These are phyloP conservation scores for Lathyrus aphaca DNA, from an alignment of 306 rosid genomes.

Conservation along the genomic window DNA sequence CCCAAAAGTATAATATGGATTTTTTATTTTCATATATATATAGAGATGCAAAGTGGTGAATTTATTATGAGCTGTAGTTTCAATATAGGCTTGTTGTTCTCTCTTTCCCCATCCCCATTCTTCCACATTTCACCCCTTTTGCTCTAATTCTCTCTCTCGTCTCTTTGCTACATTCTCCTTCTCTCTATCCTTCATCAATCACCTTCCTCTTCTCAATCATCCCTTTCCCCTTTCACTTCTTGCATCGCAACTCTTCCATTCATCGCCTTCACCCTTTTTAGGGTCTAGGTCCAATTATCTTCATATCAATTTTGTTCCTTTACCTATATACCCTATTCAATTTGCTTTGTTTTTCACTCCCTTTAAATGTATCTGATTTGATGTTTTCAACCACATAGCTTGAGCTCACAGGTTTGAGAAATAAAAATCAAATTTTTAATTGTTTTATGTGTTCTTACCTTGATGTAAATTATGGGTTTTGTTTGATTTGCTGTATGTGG, in stretches of 20 bases:
- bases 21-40: background rate
- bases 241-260: conserved; percentile 39
- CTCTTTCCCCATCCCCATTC: conserved; percentile 34
- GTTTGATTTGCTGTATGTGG: conserved; percentile 34
- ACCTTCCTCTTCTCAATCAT: conserved; percentile 24
- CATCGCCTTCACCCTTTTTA: conserved; percentile 56
- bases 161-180: conserved; percentile 11
- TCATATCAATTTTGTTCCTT: background rate
- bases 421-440: conserved; percentile 17
- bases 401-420: conserved; percentile 49
- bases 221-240: conserved; percentile 21
- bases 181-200: conserved; percentile 32
- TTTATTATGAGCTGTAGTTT: conserved; percentile 59
- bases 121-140: conserved; percentile 42
- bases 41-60: background rate
- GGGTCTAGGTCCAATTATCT: conserved; percentile 57
- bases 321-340: conserved; percentile 35
- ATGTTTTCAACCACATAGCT: conserved; percentile 37
- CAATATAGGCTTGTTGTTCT: conserved; percentile 45
- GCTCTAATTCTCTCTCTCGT: conserved; percentile 54
- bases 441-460: conserved; percentile 29
- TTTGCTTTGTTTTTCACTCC: conserved; percentile 48
- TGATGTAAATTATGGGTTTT: conserved; percentile 41
- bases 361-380: conserved; percentile 46
- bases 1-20: background rate